Percentiles rank a stretch among this genome's conserved stretches.
These are phyloP conservation scores for Kuraishia molischiana DNA, from an alignment of 805 yeast genomes.

Conservation along the genomic window DNA sequence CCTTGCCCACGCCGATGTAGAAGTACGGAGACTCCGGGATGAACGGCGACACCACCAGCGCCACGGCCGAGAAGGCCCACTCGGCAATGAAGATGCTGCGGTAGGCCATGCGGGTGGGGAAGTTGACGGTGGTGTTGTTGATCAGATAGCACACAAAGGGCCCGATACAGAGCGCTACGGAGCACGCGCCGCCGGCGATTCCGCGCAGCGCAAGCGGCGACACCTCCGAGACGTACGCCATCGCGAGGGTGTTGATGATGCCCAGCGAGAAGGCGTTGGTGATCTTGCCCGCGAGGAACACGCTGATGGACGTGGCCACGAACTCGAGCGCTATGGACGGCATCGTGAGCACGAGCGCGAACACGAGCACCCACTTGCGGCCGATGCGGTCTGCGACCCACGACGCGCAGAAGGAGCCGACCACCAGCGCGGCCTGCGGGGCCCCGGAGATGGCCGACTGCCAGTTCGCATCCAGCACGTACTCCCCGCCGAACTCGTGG, in stretches of 20 bases:
- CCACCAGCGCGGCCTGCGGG: conserved; percentile 18
- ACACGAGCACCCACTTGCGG: conserved; percentile 18
- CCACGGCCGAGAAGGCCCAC: conserved; percentile 8
- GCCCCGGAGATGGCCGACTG: conserved; percentile 27
- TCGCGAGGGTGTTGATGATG: conserved; percentile 27
- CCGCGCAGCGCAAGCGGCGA: conserved; percentile 30
- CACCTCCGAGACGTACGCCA: conserved; percentile 33
- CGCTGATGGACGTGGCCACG: conserved; percentile 24
- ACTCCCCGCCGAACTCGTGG: conserved; percentile 12
- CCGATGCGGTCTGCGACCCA: conserved; percentile 24
- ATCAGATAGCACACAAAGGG: conserved; percentile 25
- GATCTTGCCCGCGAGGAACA: conserved; percentile 30
- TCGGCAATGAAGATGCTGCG: conserved; percentile 11
- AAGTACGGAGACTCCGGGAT: conserved; percentile 14
- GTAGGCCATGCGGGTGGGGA: conserved; percentile 10
- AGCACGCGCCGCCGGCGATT: conserved; percentile 28
- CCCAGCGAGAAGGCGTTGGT: conserved; percentile 36
- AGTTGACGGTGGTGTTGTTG: conserved; percentile 18
- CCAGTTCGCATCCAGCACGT: conserved; percentile 30
- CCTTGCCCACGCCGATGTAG: conserved; percentile 23
- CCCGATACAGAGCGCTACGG: conserved; percentile 31
- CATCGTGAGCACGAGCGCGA: background rate
- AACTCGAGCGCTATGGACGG: conserved; percentile 24
- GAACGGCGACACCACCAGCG: conserved; percentile 3
- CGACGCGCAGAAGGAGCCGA: conserved; percentile 27